Percentiles rank a stretch among this genome's conserved stretches.
phyloP scores from a whole-genome alignment of 305 asterid genomes.

The Salvia sclarea region DNA sequence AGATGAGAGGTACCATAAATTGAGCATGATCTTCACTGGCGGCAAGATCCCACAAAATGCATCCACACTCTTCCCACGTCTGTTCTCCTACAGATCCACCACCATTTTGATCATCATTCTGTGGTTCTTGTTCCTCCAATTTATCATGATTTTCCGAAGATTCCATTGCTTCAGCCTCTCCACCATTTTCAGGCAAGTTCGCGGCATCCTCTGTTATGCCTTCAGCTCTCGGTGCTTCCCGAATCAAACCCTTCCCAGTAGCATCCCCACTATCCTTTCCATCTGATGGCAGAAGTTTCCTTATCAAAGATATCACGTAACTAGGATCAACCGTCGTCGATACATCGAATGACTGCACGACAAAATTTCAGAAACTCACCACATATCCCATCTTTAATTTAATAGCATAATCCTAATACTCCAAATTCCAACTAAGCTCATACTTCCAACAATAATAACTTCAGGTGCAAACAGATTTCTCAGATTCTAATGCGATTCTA shows the following conservation, averaged over 20 bases:
- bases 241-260: conserved; percentile 33
- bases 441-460: neutral
- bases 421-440: conserved; percentile 20
- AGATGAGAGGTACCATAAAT: conserved; percentile 63
- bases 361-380: conserved; percentile 14
- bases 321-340: conserved; percentile 91
- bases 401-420: conserved; percentile 1
- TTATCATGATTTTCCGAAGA: conserved; percentile 37
- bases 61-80: conserved; percentile 91
- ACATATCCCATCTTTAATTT: neutral
- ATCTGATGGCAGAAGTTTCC: conserved; percentile 71
- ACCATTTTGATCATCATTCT: conserved; percentile 35
- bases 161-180: conserved; percentile 49
- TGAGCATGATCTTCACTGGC: conserved; percentile 85
- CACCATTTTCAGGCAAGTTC: conserved; percentile 44
- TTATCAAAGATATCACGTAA: conserved; percentile 85
- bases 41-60: conserved; percentile 96
- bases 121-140: conserved; percentile 30
- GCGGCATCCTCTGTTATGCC: conserved; percentile 28
- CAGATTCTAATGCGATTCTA: too few relatives aligned
- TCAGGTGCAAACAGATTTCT: neutral
- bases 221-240: conserved; percentile 40
- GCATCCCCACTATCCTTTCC: conserved; percentile 39
- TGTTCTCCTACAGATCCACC: conserved; percentile 47
- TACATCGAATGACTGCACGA: conserved; percentile 73